Base-by-base conservation (phyloP, 805 yeast species). In the Candida oleophila region DNA sequence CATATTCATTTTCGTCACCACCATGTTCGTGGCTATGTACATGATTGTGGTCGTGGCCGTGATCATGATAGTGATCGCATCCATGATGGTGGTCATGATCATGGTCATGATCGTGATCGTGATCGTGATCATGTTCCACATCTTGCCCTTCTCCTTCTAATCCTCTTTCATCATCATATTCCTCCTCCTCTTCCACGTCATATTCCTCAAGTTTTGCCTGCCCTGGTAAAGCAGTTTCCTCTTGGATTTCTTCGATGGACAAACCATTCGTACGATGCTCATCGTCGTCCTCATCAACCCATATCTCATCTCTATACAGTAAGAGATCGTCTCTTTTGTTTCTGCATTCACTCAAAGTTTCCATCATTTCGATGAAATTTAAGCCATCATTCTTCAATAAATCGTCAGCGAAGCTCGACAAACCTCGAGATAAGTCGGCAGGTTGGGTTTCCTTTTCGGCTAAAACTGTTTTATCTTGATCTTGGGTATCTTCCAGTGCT, bases 281-380 rank as follows among this genome's bases (percentile, higher is more conserved):
- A 7, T 32, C 21, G 3, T 43, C 55, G 18, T 47, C 48, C 9
- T 49, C 49, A 25, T 41, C 43, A 8, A 30, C 35, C 43, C 15
- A 49, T 36, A 25, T 35, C 15, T 36, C 41, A 8, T 28, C 34
- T 25, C 54, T 64, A 11, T 25, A 25, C 38, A 52, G 55, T 37
- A 61, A 46, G 12, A 57, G 41, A 36, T 57, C 62, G 50, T 63
- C 69, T 48, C 64, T 54, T 42, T 55, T 67, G 36, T 49, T 57
- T 61, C 63, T 70, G 55, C 81, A 74, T 47, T 77, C 77, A 3
- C 89, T 87, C 39, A 87, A 69, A 44, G 81, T 77, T 61, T 89
- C 95, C 80, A 90, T 84, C 76, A 88, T 83, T 52, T 84, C 84
- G 28, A 89, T 76, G 52, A 89, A 87, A 37, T 82, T 79, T 51